phyloP scores from a whole-genome alignment of 2,329 filamentous ascomycete species.

The Dendrostoma leiphaemia region DNA sequence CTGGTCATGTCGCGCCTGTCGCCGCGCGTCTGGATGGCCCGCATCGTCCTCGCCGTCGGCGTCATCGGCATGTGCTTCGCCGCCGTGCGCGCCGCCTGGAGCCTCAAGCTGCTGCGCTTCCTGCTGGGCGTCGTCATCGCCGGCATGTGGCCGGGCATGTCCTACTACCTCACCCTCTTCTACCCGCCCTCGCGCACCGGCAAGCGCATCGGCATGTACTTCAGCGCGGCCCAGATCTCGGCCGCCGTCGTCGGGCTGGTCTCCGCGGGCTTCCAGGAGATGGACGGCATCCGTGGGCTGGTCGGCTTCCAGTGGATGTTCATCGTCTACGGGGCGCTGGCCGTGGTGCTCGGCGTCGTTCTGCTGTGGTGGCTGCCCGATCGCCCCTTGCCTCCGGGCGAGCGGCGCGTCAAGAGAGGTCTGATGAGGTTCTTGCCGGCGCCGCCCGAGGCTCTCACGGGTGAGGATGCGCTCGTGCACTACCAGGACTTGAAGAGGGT shows the following conservation, averaged over 20 bases:
- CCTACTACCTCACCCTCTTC: conserved; percentile 87
- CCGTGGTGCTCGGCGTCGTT: conserved; percentile 66
- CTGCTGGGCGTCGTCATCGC: conserved; percentile 85
- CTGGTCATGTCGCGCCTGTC: conserved; percentile 83
- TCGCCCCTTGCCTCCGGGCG: conserved; percentile 72
- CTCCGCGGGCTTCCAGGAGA: conserved; percentile 86
- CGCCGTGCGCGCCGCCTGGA: conserved; percentile 79
- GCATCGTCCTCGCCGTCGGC: conserved; percentile 85
- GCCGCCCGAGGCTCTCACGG: conserved; percentile 68
- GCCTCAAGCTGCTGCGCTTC: conserved; percentile 82
- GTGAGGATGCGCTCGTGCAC: conserved; percentile 76
- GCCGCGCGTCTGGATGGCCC: conserved; percentile 86
- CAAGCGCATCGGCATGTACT: conserved; percentile 87
- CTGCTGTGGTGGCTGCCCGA: conserved; percentile 92
- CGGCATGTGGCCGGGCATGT: conserved; percentile 95
- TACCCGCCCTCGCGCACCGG: conserved; percentile 84
- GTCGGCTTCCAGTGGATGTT: conserved; percentile 94
- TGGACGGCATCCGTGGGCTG: conserved; percentile 75
- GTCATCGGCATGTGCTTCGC: conserved; percentile 81
- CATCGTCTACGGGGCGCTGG: conserved; percentile 77
- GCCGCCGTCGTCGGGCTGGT: conserved; percentile 87
- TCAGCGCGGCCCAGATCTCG: conserved; percentile 83
- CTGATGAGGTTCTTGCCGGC: conserved; percentile 65
- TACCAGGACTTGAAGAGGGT: conserved; percentile 80
- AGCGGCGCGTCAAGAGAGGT: conserved; percentile 48